Percentiles rank a stretch among this genome's conserved stretches.
phyloP scores from a whole-genome alignment of 352 stramenopile genomes.

The Phytophthora megakarya region DNA sequence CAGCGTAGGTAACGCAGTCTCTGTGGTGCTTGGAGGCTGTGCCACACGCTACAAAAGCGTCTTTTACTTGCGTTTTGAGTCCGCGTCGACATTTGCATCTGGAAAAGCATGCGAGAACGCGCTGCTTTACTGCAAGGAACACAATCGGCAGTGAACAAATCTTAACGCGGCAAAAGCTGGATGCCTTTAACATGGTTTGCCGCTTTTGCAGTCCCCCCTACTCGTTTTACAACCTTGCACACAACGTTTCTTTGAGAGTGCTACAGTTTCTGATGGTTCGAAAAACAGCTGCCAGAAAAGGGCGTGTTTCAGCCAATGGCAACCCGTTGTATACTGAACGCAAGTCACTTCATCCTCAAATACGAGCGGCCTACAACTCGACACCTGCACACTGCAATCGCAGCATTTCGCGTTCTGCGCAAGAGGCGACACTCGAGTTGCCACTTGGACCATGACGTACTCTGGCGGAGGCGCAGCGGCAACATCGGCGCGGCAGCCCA shows the following conservation, averaged over 20 bases:
- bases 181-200: not conserved
- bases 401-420: slow-evolving; percentile 26
- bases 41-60: not conserved
- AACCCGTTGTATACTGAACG: not conserved
- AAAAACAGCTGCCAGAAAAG: slow-evolving; percentile 28
- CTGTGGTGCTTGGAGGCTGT: slow-evolving; percentile 15
- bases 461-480: slow-evolving; percentile 5
- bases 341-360: slow-evolving; percentile 16
- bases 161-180: not conserved
- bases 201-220: slow-evolving; percentile 16
- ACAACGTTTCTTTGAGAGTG: slow-evolving; percentile 20
- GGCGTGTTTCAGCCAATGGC: slow-evolving; percentile 23
- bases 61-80: slow-evolving; percentile 16
- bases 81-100: not conserved
- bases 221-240: slow-evolving; percentile 4
- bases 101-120: not conserved
- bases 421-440: slow-evolving; percentile 11
- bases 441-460: slow-evolving; percentile 20
- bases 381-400: slow-evolving; percentile 18
- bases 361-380: slow-evolving; percentile 16
- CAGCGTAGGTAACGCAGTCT: slow-evolving; percentile 17
- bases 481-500: slow-evolving; percentile 7
- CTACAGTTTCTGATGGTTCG: slow-evolving; percentile 25
- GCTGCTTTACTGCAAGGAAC: slow-evolving; percentile 2
- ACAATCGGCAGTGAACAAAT: not conserved